phyloP scores from a whole-genome alignment of 495 filamentous ascomycete genomes.

The Delitschia confertaspora region DNA sequence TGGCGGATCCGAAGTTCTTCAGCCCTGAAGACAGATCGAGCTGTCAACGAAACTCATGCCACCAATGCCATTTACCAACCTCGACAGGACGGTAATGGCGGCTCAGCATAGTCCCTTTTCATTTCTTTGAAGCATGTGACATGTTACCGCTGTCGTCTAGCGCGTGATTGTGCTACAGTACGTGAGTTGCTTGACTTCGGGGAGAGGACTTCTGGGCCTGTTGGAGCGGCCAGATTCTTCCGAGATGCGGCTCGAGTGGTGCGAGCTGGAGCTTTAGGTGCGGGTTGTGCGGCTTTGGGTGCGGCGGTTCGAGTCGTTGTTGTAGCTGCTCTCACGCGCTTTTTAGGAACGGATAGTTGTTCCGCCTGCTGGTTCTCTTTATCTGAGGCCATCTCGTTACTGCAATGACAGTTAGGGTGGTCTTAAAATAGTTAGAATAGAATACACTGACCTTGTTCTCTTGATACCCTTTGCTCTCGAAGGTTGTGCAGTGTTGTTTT shows the following conservation, averaged over 20 bases:
- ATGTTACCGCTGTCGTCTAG: slow-evolving; percentile 2
- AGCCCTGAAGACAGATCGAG: too few relatives aligned
- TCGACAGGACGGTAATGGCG: neutral
- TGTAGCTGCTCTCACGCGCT: slow-evolving; percentile 40
- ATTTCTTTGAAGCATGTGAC: too few relatives aligned
- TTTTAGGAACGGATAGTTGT: slow-evolving; percentile 48
- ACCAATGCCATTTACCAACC: too few relatives aligned
- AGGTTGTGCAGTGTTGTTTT: neutral
- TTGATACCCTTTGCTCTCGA: slow-evolving; percentile 39
- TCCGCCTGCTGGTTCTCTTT: slow-evolving; percentile 60
- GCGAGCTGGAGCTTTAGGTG: slow-evolving; percentile 30
- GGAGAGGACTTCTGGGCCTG: slow-evolving; percentile 62
- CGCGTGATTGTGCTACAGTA: slow-evolving; percentile 1
- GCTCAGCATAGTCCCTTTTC: too few relatives aligned
- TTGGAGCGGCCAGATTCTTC: slow-evolving; percentile 42
- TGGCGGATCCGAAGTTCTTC: too few relatives aligned
- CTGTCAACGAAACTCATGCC: too few relatives aligned
- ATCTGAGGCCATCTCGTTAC: slow-evolving; percentile 52
- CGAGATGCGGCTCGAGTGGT: slow-evolving; percentile 43
- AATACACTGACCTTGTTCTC: slow-evolving; percentile 51
- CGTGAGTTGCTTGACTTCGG: slow-evolving; percentile 58
- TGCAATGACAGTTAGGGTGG: too few relatives aligned
- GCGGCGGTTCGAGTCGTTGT: slow-evolving; percentile 24
- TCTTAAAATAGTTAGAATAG: slow-evolving; percentile 10
- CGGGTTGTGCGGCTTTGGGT: slow-evolving; percentile 31